These are phyloP conservation scores for Phytophthora pseudosyringae DNA, from an alignment of 352 stramenopile genomes.

Conservation along the genomic window DNA sequence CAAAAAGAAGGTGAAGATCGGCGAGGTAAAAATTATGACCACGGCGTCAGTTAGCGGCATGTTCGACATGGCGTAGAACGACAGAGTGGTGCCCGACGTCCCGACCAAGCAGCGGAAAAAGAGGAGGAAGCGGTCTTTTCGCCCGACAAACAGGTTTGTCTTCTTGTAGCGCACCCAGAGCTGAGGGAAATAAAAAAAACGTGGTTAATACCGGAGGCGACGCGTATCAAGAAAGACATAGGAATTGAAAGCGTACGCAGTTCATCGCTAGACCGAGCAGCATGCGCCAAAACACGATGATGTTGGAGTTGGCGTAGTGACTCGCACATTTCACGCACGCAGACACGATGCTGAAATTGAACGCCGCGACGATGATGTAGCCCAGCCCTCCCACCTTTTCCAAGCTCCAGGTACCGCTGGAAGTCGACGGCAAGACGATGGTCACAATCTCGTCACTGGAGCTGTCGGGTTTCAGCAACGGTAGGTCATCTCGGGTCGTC, in stretches of 20 bases:
- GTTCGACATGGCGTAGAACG: conserved; percentile 65
- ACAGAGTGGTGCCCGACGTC: conserved; percentile 45
- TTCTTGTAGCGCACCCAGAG: conserved; percentile 40
- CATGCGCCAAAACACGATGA: conserved; percentile 61
- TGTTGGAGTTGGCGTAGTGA: conserved; percentile 47
- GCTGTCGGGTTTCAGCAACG: conserved; percentile 12
- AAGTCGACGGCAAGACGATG: conserved; percentile 12
- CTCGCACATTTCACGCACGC: conserved; percentile 61
- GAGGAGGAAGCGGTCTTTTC: conserved; percentile 38
- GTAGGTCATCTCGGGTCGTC: conserved; percentile 17
- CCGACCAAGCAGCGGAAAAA: conserved; percentile 58
- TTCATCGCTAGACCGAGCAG: conserved; percentile 54
- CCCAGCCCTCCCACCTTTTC: conserved; percentile 38
- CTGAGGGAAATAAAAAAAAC: conserved; percentile 23
- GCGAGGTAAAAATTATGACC: conserved; percentile 71
- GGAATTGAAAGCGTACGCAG: conserved; percentile 30
- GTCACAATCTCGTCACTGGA: conserved; percentile 7
- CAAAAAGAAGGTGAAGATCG: conserved; percentile 64
- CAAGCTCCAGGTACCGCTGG: conserved; percentile 5
- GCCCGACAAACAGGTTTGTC: conserved; percentile 41
- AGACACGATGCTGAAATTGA: conserved; percentile 72
- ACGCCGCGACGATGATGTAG: conserved; percentile 50
- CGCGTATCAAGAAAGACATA: neutral
- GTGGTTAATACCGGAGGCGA: neutral
- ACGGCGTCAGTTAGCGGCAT: conserved; percentile 73